These are phyloP conservation scores for Talaromyces stipitatus DNA, from an alignment of 495 filamentous ascomycete species.

Conservation along the genomic window DNA sequence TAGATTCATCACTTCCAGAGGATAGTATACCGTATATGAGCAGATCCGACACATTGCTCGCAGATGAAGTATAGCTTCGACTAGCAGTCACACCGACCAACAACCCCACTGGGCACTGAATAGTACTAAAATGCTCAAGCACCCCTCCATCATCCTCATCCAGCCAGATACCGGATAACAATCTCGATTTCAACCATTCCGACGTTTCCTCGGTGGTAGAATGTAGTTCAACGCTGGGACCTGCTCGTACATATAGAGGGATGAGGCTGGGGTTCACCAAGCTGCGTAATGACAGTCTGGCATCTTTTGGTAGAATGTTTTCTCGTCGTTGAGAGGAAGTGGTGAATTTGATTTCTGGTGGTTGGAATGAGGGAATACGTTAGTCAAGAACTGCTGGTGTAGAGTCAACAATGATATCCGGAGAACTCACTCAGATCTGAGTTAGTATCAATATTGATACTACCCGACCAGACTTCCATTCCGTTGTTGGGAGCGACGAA, in stretches of 20 bases:
- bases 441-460: neutral
- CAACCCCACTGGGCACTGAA: slow-evolving; percentile 36
- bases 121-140: slow-evolving; percentile 20
- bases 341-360: slow-evolving; percentile 29
- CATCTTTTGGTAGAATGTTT: slow-evolving; percentile 22
- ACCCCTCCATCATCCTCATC: slow-evolving; percentile 11
- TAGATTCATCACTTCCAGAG: slow-evolving; percentile 12
- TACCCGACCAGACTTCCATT: slow-evolving; percentile 9
- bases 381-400: neutral
- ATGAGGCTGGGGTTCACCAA: slow-evolving; percentile 41
- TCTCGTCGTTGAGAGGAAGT: slow-evolving; percentile 31
- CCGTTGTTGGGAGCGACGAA: neutral
- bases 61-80: slow-evolving; percentile 9
- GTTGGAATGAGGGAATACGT: neutral
- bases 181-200: slow-evolving; percentile 28
- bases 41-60: slow-evolving; percentile 39
- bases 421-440: neutral
- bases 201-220: slow-evolving; percentile 25
- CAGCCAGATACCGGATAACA: slow-evolving; percentile 22
- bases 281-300: slow-evolving; percentile 30
- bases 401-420: neutral
- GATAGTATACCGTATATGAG: slow-evolving; percentile 46
- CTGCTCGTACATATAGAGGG: slow-evolving; percentile 41
- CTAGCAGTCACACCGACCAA: slow-evolving; percentile 19
- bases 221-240: slow-evolving; percentile 42